Evolutionary conservation across 495 filamentous ascomycete genomes (phyloP).

Genomic region (Aspergillus bridgeri): DNA sequence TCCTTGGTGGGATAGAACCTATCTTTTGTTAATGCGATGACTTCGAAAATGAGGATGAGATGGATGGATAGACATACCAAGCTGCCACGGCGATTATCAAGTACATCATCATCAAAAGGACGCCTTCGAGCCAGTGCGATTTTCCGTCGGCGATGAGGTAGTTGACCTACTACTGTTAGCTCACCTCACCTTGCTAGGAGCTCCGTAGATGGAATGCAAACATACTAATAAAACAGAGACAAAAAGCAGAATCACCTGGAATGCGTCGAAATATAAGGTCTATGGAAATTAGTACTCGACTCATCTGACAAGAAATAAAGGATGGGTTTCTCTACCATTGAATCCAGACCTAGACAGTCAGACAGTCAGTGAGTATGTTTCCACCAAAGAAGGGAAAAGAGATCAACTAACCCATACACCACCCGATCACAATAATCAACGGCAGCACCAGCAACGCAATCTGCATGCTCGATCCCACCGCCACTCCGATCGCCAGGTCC

Average conservation of each 20-base stretch:
- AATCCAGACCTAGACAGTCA: slow-evolving; percentile 22
- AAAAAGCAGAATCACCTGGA: slow-evolving; percentile 78
- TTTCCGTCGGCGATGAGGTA: slow-evolving; percentile 69
- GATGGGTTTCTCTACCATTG: slow-evolving; percentile 31
- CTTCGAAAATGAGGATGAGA: too few relatives aligned
- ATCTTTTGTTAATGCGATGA: slow-evolving; percentile 23
- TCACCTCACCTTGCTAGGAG: background rate
- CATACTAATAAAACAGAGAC: slow-evolving; percentile 64
- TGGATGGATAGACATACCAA: slow-evolving; percentile 37
- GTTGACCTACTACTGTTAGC: slow-evolving; percentile 52
- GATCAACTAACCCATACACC: slow-evolving; percentile 62
- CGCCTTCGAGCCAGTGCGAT: slow-evolving; percentile 68
- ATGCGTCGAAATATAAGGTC: slow-evolving; percentile 77
- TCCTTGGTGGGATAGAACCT: slow-evolving; percentile 25
- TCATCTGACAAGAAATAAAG: background rate
- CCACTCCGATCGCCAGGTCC: slow-evolving; percentile 82
- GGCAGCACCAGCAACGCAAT: slow-evolving; percentile 79
- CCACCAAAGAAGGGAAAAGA: slow-evolving; percentile 9
- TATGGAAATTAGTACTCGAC: slow-evolving; percentile 32
- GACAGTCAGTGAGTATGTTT: background rate
- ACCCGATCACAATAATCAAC: slow-evolving; percentile 73
- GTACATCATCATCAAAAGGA: slow-evolving; percentile 70
- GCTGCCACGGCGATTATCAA: slow-evolving; percentile 63
- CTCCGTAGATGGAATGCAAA: background rate
- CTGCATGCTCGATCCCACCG: slow-evolving; percentile 83